These are phyloP conservation scores for Naegleria fowleri DNA, from an alignment of 208 protist species.

Conservation along the genomic window DNA sequence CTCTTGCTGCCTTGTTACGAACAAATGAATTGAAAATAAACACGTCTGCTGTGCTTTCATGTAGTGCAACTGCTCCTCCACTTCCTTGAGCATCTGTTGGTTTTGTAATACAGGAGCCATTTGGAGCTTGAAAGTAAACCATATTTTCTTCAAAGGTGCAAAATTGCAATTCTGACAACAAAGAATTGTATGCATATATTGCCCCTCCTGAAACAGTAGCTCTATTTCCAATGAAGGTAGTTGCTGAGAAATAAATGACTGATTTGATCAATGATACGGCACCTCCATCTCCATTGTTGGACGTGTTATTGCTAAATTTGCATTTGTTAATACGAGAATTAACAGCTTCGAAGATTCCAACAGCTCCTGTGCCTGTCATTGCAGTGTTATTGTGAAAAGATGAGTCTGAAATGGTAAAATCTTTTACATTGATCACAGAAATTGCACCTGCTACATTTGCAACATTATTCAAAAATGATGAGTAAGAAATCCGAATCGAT, in stretches of 20 bases:
- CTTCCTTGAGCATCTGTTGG: not conserved
- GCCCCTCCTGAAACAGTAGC: not conserved
- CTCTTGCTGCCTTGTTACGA: not conserved
- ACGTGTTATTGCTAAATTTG: not conserved
- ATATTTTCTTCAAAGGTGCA: no score
- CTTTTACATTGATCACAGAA: no score
- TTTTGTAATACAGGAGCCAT: no score
- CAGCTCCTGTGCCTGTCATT: no score
- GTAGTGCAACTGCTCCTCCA: not conserved
- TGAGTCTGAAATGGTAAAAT: no score
- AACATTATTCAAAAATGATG: no score
- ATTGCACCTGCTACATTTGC: no score
- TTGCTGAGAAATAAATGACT: not conserved
- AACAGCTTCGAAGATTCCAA: no score
- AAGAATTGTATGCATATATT: not conserved
- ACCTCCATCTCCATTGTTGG: not conserved
- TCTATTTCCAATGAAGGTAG: not conserved
- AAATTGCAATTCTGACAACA: not conserved
- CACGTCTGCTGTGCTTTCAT: not conserved
- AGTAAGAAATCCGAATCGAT: no score
- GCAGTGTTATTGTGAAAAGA: no score
- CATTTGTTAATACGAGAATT: not conserved
- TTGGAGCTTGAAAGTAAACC: no score
- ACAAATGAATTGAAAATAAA: not conserved
- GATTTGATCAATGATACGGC: not conserved